Percentiles rank a stretch among this genome's conserved stretches.
Conservation (phyloP, 805 yeast genomes). For the Wickerhamomyces hampshirensis region DNA sequence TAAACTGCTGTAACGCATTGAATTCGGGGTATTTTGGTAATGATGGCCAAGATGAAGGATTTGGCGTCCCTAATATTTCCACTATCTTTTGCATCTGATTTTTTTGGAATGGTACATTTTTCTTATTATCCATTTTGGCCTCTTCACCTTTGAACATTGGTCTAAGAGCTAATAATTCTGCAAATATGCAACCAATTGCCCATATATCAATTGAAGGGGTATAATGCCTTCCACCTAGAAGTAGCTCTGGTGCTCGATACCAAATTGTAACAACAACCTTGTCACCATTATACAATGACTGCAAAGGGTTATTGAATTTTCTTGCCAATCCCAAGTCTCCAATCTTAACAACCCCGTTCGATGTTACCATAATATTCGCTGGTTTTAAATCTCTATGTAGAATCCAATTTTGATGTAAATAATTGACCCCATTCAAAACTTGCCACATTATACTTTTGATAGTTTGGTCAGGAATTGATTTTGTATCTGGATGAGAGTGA, state of each 20-base stretch:
- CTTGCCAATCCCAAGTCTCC: constrained; percentile 94
- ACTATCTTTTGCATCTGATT: constrained; percentile 87
- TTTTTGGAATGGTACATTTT: constrained; percentile 89
- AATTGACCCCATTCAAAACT: constrained; percentile 85
- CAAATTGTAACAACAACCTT: constrained; percentile 96
- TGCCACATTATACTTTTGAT: constrained; percentile 89
- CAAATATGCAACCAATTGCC: constrained; percentile 95
- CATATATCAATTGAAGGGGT: constrained; percentile 90
- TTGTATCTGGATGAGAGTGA: constrained; percentile 82
- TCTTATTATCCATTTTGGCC: constrained; percentile 90
- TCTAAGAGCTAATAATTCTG: constrained; percentile 80
- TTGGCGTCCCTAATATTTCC: constrained; percentile 92
- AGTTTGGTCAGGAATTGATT: constrained; percentile 71
- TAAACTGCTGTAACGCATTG: constrained; percentile 52
- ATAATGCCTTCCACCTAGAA: constrained; percentile 89
- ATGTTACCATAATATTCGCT: constrained; percentile 94
- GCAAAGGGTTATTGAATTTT: constrained; percentile 80
- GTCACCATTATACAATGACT: constrained; percentile 84
- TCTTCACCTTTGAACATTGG: constrained; percentile 98
- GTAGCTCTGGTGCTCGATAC: constrained; percentile 91
- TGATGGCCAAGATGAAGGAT: constrained; percentile 71
- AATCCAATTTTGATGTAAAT: constrained; percentile 93
- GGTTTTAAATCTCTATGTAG: constrained; percentile 95
- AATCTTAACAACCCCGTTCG: constrained; percentile 85
- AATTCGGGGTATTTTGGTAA: constrained; percentile 82